A percentile compares a stretch with the other conserved stretches of the same genome.
Conservation (phyloP, 1,284 basidiomycete species). For the Pseudozyma sp. region DNA sequence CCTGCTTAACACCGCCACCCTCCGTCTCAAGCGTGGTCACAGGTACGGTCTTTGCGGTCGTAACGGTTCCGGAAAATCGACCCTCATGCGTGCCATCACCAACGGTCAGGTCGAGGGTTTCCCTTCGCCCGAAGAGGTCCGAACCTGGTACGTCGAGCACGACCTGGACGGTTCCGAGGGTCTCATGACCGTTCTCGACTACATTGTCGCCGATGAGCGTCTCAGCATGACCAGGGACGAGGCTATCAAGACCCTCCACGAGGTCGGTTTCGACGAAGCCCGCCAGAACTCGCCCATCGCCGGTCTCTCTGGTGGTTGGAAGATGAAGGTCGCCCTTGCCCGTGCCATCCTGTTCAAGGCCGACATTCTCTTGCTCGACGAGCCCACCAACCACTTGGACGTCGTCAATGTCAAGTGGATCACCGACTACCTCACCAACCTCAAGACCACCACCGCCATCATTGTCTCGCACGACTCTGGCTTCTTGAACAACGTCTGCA, state of each 20-base stretch:
- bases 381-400: constrained; percentile 69
- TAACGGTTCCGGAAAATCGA: constrained; percentile 69
- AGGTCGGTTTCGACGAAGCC: constrained; percentile 68
- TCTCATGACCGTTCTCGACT: constrained; percentile 66
- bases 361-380: constrained; percentile 68
- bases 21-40: constrained; percentile 69
- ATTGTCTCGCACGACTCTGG: constrained; percentile 69
- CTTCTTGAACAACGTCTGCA: constrained; percentile 69
- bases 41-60: constrained; percentile 69
- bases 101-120: constrained; percentile 69
- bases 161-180: constrained; percentile 69
- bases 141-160: constrained; percentile 69
- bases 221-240: constrained; percentile 61
- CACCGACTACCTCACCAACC: constrained; percentile 65
- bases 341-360: constrained; percentile 69
- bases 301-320: constrained; percentile 69
- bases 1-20: constrained; percentile 68
- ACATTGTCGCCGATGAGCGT: constrained; percentile 66
- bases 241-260: constrained; percentile 61
- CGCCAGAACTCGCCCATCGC: constrained; percentile 67
- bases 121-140: constrained; percentile 68
- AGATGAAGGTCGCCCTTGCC: constrained; percentile 69
- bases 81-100: constrained; percentile 69
- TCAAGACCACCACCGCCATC: constrained; percentile 65
- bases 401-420: constrained; percentile 69